phyloP scores from a whole-genome alignment of 2,329 filamentous ascomycete genomes.

The Aspergillus brasiliensis region DNA sequence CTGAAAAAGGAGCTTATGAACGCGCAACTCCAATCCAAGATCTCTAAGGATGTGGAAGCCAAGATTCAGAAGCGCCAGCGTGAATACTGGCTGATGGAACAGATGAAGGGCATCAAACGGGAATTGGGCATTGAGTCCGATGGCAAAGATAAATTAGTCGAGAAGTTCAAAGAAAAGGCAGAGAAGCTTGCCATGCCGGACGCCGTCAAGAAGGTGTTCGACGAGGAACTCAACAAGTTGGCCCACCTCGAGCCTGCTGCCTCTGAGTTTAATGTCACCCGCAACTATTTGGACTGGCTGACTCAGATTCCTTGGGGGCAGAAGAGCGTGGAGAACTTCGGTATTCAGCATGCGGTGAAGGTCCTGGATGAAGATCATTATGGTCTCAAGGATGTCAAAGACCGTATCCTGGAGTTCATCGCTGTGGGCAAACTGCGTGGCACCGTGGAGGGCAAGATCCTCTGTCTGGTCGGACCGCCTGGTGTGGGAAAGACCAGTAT shows the following conservation, averaged over 20 bases:
- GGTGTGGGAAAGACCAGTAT: constrained; percentile 99
- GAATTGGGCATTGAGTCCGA: constrained; percentile 97
- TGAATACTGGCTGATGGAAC: constrained; percentile 98
- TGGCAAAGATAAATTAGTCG: constrained; percentile 96
- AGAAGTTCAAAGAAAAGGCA: constrained; percentile 96
- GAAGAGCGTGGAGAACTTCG: constrained; percentile 94
- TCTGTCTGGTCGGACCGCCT: constrained; percentile 95
- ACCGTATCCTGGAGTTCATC: constrained; percentile 97
- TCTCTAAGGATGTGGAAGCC: constrained; percentile 94
- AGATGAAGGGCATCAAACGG: constrained; percentile 97
- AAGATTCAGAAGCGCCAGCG: constrained; percentile 97
- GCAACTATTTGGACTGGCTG: constrained; percentile 98
- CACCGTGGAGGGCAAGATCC: constrained; percentile 96
- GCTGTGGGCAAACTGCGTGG: constrained; percentile 95
- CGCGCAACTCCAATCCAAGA: constrained; percentile 93
- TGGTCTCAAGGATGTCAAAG: constrained; percentile 95
- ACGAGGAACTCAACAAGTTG: constrained; percentile 96
- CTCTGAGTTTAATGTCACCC: constrained; percentile 96
- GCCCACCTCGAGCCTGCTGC: constrained; percentile 92
- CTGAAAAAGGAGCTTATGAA: constrained; percentile 99
- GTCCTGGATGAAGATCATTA: constrained; percentile 97
- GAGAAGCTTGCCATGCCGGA: constrained; percentile 95
- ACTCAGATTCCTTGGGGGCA: constrained; percentile 98
- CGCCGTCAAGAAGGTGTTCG: constrained; percentile 93
- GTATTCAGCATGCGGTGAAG: constrained; percentile 83